Base-by-base conservation (phyloP, 164 flowering plant species). In the Aristolochia fimbriata region DNA sequence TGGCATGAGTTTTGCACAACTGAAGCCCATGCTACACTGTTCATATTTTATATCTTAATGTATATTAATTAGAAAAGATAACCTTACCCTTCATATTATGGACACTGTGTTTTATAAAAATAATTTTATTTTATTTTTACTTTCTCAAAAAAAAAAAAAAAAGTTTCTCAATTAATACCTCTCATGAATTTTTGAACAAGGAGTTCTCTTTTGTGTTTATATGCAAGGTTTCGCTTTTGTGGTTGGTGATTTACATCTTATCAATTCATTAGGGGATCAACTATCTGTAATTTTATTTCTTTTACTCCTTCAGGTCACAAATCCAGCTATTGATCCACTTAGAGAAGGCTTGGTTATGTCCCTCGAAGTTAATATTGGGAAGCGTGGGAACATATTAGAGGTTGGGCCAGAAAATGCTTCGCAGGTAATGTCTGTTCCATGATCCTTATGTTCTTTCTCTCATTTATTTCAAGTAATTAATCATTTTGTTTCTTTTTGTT, bases 311-410 rank as follows among this genome's bases (percentile, higher is more conserved):
- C 68, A 94, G 99, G 99, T 94, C 51, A 94, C 99, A 65, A 94
- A 94, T 77, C 99, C 99, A 58, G 97, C 99, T 15, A 94, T 94
- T 70, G 99, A 94, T 60, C 99, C 99, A 51, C 91, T 94, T 15
- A 76, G 99, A 77, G 99, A 94, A 83, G 99, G 99, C 51, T 73
- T 94, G 47, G 99, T 94, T 55, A 94, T 94, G 99, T 94, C 99
- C 65, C 97, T 94, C 73, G 99, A 94, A 74, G 90, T 91, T 58
- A 91, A 81, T 73, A 76, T 94, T 68, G 99, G 99, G 50, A 91
- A 91, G 77, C 82, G 99, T 58, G 76, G 91, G 61, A 94, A 94
- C 72, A 85, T 94, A 63, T 74, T 93, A 74, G 97, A 86, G 69
- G 79, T 79, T 78, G 99, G 99, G 65, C 97, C 99, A 61, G 93